phyloP scores from a whole-genome alignment of 306 rosid species.

The Cyamopsis tetragonoloba region DNA sequence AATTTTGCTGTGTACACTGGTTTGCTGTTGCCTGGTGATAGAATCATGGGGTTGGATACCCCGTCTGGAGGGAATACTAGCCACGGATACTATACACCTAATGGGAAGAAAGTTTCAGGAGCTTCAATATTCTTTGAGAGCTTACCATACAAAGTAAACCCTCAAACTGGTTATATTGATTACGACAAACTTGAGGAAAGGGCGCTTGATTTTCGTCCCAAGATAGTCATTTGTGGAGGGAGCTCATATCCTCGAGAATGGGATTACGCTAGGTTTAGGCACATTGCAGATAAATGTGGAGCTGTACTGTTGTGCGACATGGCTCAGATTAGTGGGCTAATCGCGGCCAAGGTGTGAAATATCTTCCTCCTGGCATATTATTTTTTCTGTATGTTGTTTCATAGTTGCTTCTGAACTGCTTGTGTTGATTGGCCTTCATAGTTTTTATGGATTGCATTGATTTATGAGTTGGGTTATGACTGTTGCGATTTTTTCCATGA shows the following conservation, averaged over 20 bases:
- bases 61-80: conserved; percentile 98
- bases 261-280: conserved; percentile 90
- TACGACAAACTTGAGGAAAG: conserved; percentile 91
- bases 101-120: conserved; percentile 81
- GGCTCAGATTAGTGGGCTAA: conserved; percentile 92
- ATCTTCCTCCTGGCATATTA: neutral
- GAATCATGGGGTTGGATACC: conserved; percentile 93
- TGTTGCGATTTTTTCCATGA: neutral
- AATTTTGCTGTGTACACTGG: conserved; percentile 91
- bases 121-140: conserved; percentile 94
- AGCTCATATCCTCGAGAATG: conserved; percentile 92
- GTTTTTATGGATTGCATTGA: neutral
- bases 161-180: conserved; percentile 74
- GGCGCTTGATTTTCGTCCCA: conserved; percentile 95
- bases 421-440: neutral
- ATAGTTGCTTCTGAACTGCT: neutral
- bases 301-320: conserved; percentile 86
- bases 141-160: conserved; percentile 81
- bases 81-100: conserved; percentile 84
- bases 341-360: conserved; percentile 82
- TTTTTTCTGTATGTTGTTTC: neutral
- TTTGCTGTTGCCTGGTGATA: conserved; percentile 71
- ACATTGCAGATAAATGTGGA: conserved; percentile 85
- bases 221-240: conserved; percentile 92
- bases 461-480: neutral